Evolutionary conservation across 495 filamentous ascomycete species (phyloP).

Genomic region (Pseudoneurospora amorphoporcata): DNA sequence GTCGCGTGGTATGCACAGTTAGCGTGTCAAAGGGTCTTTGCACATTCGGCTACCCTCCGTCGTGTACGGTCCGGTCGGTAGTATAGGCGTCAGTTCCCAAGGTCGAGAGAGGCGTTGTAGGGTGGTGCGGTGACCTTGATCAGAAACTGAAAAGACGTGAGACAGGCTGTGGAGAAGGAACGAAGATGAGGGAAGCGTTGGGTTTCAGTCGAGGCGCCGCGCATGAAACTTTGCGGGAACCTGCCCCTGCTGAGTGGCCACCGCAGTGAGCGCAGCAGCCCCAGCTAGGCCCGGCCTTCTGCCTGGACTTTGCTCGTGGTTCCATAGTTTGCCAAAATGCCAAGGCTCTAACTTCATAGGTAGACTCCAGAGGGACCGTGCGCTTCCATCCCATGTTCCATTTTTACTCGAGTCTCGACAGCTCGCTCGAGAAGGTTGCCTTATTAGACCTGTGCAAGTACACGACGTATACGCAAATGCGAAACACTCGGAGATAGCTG

Average conservation of each 20-base stretch:
- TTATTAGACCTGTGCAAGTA: not conserved
- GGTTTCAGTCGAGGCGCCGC: not conserved
- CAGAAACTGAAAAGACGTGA: not conserved
- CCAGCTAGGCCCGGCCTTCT: not conserved
- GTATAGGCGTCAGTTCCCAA: not conserved
- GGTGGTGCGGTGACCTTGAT: not conserved
- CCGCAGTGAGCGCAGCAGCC: not conserved
- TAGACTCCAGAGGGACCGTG: not conserved
- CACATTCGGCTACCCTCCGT: constrained; percentile 3
- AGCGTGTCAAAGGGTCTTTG: constrained; percentile 1
- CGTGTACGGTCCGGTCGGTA: not conserved
- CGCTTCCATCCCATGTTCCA: not conserved
- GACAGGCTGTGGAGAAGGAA: not conserved
- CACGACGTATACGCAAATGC: not conserved
- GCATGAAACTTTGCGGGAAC: not conserved
- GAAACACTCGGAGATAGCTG: not conserved
- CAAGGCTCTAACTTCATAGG: not conserved
- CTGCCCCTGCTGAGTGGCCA: not conserved
- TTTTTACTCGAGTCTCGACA: not conserved
- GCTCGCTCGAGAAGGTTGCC: too few relatives aligned
- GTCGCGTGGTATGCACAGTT: constrained; percentile 12
- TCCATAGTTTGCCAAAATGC: not conserved
- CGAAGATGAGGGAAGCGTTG: not conserved
- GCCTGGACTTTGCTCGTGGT: not conserved
- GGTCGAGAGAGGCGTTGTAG: not conserved